Conservation (phyloP, 441 rosid genomes). For the Manihot esculenta region DNA sequence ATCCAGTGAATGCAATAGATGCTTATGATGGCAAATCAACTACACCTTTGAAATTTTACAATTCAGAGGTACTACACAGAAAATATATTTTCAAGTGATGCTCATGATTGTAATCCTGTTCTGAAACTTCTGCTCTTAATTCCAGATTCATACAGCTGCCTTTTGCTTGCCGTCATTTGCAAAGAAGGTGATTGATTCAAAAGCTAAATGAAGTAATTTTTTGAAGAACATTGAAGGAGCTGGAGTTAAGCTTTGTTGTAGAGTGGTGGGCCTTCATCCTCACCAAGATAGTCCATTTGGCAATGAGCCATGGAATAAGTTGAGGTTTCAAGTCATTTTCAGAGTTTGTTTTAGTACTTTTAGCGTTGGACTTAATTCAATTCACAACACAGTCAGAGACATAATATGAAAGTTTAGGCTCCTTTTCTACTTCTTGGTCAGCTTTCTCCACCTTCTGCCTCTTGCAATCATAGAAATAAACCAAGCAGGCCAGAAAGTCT, state of each 20-base stretch:
- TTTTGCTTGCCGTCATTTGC: conserved; percentile 93
- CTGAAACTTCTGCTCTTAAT: neutral
- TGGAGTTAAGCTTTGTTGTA: conserved; percentile 8
- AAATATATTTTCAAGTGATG: neutral
- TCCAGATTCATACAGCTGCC: conserved; percentile 90
- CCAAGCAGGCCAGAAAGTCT: conserved; percentile 44
- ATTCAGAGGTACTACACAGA: conserved; percentile 54
- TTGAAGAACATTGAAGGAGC: conserved; percentile 17
- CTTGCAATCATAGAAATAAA: conserved; percentile 41
- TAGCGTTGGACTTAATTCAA: conserved; percentile 10
- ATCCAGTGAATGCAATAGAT: conserved; percentile 72
- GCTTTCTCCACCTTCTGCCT: conserved; percentile 25
- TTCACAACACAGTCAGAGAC: no score
- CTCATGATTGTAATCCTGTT: neutral
- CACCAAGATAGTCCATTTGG: conserved; percentile 11
- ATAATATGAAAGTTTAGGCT: no score
- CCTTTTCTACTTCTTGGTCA: no score
- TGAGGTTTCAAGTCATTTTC: conserved; percentile 23
- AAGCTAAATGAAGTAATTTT: conserved; percentile 30
- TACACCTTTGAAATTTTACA: conserved; percentile 74
- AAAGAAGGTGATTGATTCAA: conserved; percentile 71
- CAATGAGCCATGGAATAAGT: conserved; percentile 31
- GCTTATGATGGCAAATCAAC: conserved; percentile 40
- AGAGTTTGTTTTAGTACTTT: conserved; percentile 4
- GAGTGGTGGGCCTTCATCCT: conserved; percentile 14